Base-by-base conservation (phyloP, 1,284 basidiomycete species). In the Wolfiporia cocos region DNA sequence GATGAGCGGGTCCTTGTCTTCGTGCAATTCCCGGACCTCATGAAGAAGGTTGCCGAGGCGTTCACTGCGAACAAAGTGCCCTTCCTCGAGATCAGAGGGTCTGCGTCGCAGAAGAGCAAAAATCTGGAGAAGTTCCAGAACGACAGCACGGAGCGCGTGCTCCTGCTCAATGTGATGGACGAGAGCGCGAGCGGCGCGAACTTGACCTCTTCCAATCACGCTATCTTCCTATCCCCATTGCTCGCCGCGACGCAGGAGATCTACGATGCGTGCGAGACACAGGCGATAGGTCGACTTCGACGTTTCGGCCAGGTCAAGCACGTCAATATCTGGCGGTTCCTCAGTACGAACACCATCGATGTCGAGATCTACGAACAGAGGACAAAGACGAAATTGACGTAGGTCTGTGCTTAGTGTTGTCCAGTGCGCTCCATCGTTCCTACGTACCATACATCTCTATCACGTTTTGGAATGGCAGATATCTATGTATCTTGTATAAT, bases 161-260 rank as follows among this genome's bases (percentile, higher is more conserved):
- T 97, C 23, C 70, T 97, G 41, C 70, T 97, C 46, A 92, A 91
- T 54, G 86, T 95, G 48, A 92, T 89, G 74, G 92, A 95, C 62
- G 91, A 95, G 59, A 92, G 86, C 46, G 92, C 93, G 2, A 91
- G 91, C 38, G 93, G 93, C 38, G 83, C 90, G 50, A 97, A 97
- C 61, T 65, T 97, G 55, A 96, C 93, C 1, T 83, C 79, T 15
- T 93, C 94, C 12, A 97, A 94, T 66, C 92, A 95, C 56, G 93
- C 91, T 26, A 86, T 97, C 58, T 97, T 97, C 74, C 70, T 97
- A 39, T 93, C 90, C 3, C 93, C 93, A 2, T 71, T 97, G 24
- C 80, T 94, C 17, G 78, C 90, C 15, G 70, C 75, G 22, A 73
- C 81, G 18, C 76, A 85, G 63, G 87, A 87, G 61, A 86, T 86